Evolutionary conservation across 1,139 yeast species (phyloP), one percentile per base, ranked within the genome.

Genomic region (Kluyveromyces marxianus): DNA sequence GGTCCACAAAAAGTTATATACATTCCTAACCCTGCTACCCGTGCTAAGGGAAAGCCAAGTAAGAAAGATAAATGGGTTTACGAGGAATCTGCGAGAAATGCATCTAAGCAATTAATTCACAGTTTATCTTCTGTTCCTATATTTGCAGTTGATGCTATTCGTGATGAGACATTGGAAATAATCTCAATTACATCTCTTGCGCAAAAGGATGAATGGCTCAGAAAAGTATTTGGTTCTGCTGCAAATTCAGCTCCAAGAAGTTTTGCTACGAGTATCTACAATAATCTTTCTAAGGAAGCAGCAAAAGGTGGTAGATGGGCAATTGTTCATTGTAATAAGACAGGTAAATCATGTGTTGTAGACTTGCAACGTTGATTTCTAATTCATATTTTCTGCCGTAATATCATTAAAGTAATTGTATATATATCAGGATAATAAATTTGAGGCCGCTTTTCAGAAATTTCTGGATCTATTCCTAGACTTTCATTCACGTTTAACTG

Each of bases 191-290:
- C 95, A 0, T 82, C 95, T 0, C 72, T 90, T 25, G 74, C 74
- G 37, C 88, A 81, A 52, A 82, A 80, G 36, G 97, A 90, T 50
- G 96, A 89, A 72, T 90, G 97, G 96, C 69, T 81, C 40, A 71
- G 95, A 54, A 83, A 86, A 55, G 89, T 89, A 2, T 61, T 63
- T 45, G 85, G 89, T 7, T 88, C 89, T 36, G 75, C 82, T 2
- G 75, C 85, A 2, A 70, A 69, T 52, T 73, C 83, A 3, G 71
- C 78, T 2, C 94, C 95, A 24, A 75, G 87, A 61, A 85, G 89
- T 49, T 89, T 84, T 67, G 82, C 90, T 2, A 67, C 76, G 31
- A 83, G 79, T 49, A 83, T 88, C 7, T 85, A 84, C 62, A 77
- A 76, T 52, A 76, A 87, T 1, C 69, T 90, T 42, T 70, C 81